Base-by-base conservation (phyloP, 768 basidiomycete genomes). In the Suillus decipiens region DNA sequence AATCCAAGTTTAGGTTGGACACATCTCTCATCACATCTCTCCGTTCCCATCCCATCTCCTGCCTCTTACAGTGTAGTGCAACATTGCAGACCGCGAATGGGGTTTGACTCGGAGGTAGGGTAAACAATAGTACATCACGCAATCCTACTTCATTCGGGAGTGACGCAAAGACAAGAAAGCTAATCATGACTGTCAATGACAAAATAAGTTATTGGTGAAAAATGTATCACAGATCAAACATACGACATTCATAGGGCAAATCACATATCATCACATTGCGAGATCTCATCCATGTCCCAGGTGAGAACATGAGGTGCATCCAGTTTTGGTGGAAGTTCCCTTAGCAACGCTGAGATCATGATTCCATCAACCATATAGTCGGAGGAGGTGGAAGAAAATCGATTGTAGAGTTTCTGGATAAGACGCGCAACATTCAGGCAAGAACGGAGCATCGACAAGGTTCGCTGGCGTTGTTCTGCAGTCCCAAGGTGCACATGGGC, bases 191-290 rank as follows among this genome's bases (percentile, higher is more conserved):
- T n/a, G n/a, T n/a, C n/a, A n/a, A n/a, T 33, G 8, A 50, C 50
- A 47, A 7, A 42, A 51, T 61, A 43, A 61, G 42, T 47, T 19
- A 28, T 34, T 22, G 10, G 34, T 42, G 33, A 55, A 4, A 34
- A 17, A 17, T 6, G 61, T 54, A 17, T 24, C 5, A 31, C 11
- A 9, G 7, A 33, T 31, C 43, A 11, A 24, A 71, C 83, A 70
- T 67, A 92, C 90, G 84, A 86, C 60, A 84, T 75, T 42, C 89
- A 83, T 67, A 93, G 77, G 50, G 87, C 84, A 64, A 89, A 83
- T 90, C 90, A 93, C 87, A 93, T 89, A 65, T 88, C 86, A 63
- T 92, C 90, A 37, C 81, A 82, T 19, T 87, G 84, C 39, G 86
- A 77, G 10, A 78, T 74, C 70, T 89, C 88, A 14, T 89, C 88